Conservation (phyloP, 129 eudicot genomes). For the Lonicera japonica region DNA sequence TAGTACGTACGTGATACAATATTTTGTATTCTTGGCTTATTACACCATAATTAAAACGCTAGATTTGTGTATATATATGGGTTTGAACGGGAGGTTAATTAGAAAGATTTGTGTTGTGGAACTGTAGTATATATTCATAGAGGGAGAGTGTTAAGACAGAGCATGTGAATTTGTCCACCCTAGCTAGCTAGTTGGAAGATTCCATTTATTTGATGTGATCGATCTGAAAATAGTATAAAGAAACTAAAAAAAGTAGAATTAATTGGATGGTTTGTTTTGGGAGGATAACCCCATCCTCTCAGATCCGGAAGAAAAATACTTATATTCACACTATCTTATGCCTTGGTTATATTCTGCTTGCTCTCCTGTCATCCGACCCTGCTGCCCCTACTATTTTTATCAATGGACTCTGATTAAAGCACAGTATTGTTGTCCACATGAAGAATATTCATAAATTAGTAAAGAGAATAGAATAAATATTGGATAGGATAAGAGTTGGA, state of each 20-base stretch:
- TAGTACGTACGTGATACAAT: too few species aligned
- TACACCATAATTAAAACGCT: too few species aligned
- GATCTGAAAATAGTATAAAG: too few species aligned
- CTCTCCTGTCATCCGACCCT: not conserved
- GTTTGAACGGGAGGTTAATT: too few species aligned
- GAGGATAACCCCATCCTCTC: conserved; percentile 8
- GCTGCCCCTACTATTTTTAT: too few species aligned
- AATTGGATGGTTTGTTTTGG: conserved; percentile 19
- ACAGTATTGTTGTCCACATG: too few species aligned
- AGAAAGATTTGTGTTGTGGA: not conserved
- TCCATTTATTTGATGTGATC: conserved; percentile 3
- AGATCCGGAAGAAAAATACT: not conserved
- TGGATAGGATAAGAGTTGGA: too few species aligned
- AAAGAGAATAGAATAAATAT: too few species aligned
- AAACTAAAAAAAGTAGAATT: conserved; percentile 15
- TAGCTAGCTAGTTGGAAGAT: conserved; percentile 23
- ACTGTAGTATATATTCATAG: conserved; percentile 15
- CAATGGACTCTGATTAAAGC: too few species aligned
- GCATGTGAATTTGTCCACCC: conserved; percentile 1
- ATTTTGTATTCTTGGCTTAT: too few species aligned
- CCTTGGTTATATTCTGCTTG: not conserved
- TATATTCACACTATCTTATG: too few species aligned
- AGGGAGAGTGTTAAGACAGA: not conserved
- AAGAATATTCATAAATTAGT: too few species aligned
- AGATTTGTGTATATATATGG: not conserved